These are phyloP conservation scores for Dryas integrifolia DNA, from an alignment of 331 rosid species.

Conservation along the genomic window DNA sequence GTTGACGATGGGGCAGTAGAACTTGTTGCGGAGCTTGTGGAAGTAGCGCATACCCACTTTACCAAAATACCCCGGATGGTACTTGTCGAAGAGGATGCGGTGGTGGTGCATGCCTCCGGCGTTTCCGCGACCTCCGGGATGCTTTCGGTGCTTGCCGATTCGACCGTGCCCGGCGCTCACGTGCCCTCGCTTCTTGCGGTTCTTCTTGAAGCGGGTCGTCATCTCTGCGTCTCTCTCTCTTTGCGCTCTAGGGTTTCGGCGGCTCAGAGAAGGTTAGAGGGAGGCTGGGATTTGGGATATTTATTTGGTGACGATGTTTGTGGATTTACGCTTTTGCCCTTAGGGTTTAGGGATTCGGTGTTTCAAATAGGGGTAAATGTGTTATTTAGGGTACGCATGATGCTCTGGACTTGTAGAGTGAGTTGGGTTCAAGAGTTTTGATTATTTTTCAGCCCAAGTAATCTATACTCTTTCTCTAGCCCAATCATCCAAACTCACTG, in stretches of 20 bases:
- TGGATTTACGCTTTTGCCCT: constrained; percentile 30
- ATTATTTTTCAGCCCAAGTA: neutral
- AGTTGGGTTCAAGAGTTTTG: neutral
- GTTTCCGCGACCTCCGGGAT: constrained; percentile 89
- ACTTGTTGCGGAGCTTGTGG: constrained; percentile 79
- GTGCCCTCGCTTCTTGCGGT: constrained; percentile 91
- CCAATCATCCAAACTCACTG: neutral
- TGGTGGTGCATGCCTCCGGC: constrained; percentile 98
- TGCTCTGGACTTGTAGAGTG: neutral
- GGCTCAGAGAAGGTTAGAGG: constrained; percentile 19
- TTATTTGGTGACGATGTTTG: constrained; percentile 2
- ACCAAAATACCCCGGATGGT: constrained; percentile 83
- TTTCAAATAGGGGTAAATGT: neutral
- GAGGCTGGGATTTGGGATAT: constrained; percentile 26
- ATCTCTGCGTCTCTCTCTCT: constrained; percentile 32
- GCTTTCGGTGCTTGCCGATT: constrained; percentile 83
- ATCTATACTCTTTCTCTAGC: neutral
- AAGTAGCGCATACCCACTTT: constrained; percentile 88
- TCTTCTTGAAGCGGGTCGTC: constrained; percentile 88
- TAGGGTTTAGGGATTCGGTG: constrained; percentile 23
- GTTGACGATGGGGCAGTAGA: constrained; percentile 74
- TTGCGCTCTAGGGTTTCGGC: constrained; percentile 35
- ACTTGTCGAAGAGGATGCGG: constrained; percentile 86
- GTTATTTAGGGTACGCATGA: neutral
- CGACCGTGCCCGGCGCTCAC: constrained; percentile 92